Base-by-base conservation (phyloP, 2,329 filamentous ascomycete genomes). In the Calonectria ilicicola region DNA sequence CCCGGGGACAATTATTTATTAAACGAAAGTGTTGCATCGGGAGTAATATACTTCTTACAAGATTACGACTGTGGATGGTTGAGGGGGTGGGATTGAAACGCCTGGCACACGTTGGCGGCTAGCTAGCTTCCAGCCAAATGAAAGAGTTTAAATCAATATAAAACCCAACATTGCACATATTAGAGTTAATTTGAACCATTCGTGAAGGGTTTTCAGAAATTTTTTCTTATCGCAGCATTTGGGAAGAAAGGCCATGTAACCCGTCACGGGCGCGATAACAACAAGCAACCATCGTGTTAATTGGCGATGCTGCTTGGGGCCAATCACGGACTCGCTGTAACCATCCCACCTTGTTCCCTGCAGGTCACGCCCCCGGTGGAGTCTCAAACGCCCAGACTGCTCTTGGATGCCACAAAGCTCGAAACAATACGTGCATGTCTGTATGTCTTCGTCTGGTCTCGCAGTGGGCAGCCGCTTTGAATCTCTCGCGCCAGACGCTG, bases 281-380 rank as follows among this genome's bases (percentile, higher is more conserved):
- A 40, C 21, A 40, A 58, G n/a, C 29, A 60, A 40, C 47, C 53
- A 60, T 60, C 53, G 53, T 60, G 53, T 60, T 40, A 60, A 60
- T 60, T 60, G 53, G 35, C 53, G 53, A 60, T 60, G 53, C 53
- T 60, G 53, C 21, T 38, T 23, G 53, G 53, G 35, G 53, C 53
- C 53, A 60, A 60, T 60, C 53, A 60, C 53, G 53, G n/a, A 35
- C n/a, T 35, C 53, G n/a, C 53, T 60, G 53, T 60, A 60, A 60
- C 53, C 53, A 60, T 60, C 53, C 53, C 53, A 60, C 53, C 53
- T 60, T 60, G 53, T 60, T 60, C 53, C 53, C 53, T 60, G 53
- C 53, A 60, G 53, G 53, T 60, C 53, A 60, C 53, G 53, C 53
- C 53, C 53, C 53, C 38, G 53, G 53, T 60, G 53, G 53, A 60